These are phyloP conservation scores for Zygosaccharomyces sapae DNA, from an alignment of 1,139 yeast genomes.

Conservation along the genomic window DNA sequence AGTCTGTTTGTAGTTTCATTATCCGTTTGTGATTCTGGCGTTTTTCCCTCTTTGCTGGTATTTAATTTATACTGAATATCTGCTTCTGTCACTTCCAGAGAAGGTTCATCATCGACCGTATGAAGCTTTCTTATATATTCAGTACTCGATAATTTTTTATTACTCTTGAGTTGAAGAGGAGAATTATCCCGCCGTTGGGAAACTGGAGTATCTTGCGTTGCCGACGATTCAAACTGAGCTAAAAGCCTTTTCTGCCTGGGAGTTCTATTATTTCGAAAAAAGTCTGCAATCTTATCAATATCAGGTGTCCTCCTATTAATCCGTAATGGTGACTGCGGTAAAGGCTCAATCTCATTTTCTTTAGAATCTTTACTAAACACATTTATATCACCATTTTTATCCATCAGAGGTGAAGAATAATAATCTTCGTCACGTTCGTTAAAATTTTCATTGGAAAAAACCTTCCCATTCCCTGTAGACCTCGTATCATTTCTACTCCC, in stretches of 20 bases:
- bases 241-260: constrained; percentile 17
- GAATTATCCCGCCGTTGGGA: constrained; percentile 13
- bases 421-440: not conserved
- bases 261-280: constrained; percentile 20
- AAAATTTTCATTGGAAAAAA: not conserved
- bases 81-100: constrained; percentile 20
- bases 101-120: constrained; percentile 12
- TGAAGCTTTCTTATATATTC: not conserved
- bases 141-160: constrained; percentile 5
- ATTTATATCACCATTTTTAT: not conserved
- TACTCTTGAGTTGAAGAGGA: not conserved
- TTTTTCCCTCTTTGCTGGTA: not conserved
- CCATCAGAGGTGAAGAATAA: constrained; percentile 2
- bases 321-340: constrained; percentile 3
- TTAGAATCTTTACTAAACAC: not conserved
- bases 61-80: not conserved
- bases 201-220: constrained; percentile 23
- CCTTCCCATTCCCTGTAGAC: not conserved
- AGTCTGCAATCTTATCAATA: constrained; percentile 27
- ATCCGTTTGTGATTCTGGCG: not conserved
- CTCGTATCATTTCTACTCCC: not conserved
- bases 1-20: not conserved
- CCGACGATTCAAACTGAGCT: constrained; percentile 16
- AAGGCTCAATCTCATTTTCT: not conserved
- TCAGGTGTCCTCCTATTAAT: constrained; percentile 30